phyloP scores from a whole-genome alignment of 2,329 filamentous ascomycete genomes.

The Colletotrichum australisinense region DNA sequence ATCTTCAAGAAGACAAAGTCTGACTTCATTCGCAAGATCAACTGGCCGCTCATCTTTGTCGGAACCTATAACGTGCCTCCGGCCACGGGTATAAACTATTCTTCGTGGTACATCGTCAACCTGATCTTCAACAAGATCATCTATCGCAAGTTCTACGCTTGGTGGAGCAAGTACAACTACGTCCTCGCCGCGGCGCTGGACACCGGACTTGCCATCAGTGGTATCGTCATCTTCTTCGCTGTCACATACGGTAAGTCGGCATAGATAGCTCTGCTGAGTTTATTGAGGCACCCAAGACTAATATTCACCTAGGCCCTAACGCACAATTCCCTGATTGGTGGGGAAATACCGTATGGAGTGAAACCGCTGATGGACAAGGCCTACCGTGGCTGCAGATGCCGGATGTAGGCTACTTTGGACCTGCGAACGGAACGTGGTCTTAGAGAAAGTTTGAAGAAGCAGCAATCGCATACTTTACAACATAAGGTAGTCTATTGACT shows the following conservation, averaged over 20 bases:
- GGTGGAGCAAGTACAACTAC: slow-evolving; percentile 71
- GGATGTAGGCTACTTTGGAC: slow-evolving; percentile 21
- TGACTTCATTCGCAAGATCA: slow-evolving; percentile 59
- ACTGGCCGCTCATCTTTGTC: slow-evolving; percentile 64
- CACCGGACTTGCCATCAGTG: slow-evolving; percentile 65
- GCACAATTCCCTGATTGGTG: slow-evolving; percentile 62
- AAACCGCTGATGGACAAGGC: slow-evolving; percentile 23
- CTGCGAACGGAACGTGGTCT: slow-evolving; percentile 26
- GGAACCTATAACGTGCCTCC: slow-evolving; percentile 62
- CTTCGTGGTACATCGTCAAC: slow-evolving; percentile 65
- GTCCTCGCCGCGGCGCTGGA: slow-evolving; percentile 68
- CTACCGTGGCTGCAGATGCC: slow-evolving; percentile 24
- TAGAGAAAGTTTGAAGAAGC: not conserved
- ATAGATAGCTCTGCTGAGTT: fast-evolving
- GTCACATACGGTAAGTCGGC: slow-evolving; percentile 45
- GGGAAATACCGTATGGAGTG: slow-evolving; percentile 53
- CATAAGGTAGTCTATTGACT: not conserved
- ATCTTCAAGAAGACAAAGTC: slow-evolving; percentile 58
- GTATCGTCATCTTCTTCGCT: slow-evolving; percentile 62
- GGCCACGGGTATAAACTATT: slow-evolving; percentile 66
- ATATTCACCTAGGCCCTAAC: slow-evolving; percentile 54
- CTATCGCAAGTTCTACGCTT: slow-evolving; percentile 60
- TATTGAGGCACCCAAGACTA: not conserved
- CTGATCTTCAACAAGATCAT: slow-evolving; percentile 66
- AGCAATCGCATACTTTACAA: too few relatives aligned